Evolutionary conservation across 2,329 filamentous ascomycete species (phyloP), one percentile per base, ranked within the genome.

Genomic region (Xylaria sp.): DNA sequence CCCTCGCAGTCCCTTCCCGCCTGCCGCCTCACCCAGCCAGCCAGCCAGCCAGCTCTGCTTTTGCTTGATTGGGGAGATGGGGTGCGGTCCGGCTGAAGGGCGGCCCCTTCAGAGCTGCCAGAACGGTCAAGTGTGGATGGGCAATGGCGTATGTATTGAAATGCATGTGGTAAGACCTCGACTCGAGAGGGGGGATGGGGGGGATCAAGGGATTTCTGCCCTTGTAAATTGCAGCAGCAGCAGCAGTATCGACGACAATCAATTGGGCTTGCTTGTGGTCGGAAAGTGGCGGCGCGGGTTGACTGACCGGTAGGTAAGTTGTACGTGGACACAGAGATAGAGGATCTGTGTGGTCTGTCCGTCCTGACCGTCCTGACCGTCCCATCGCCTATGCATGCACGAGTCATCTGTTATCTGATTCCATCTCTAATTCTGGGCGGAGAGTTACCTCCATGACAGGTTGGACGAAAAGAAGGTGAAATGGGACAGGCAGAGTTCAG

Each of bases 401-500:
- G n/a, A n/a, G n/a, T n/a, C n/a, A n/a, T n/a, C n/a, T n/a, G n/a
- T n/a, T n/a, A n/a, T n/a, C n/a, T n/a, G n/a, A n/a, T n/a, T n/a
- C n/a, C n/a, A n/a, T n/a, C n/a, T n/a, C n/a, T n/a, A n/a, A n/a
- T n/a, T n/a, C n/a, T n/a, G n/a, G n/a, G n/a, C n/a, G n/a, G n/a
- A n/a, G n/a, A n/a, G n/a, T n/a, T n/a, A 22, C 40, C 8, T 20
- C 9, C 13, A 13, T 44, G 17, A 24, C 16, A 9, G 16, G 7
- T 20, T 8, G 42, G 6, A 44, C 16, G 41, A 44, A 18, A 29
- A 44, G 39, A 48, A 38, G 45, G 46, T 46, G 43, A 43, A 41
- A 50, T 42, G 40, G 41, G 24, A 21, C 34, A 47, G 7, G 47
- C 39, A 57, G 52, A 57, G 57, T 29, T 60, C 54, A 54, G 48